Evolutionary conservation across 2,329 filamentous ascomycete genomes (phyloP).

Genomic region (Talaromyces sp.): DNA sequence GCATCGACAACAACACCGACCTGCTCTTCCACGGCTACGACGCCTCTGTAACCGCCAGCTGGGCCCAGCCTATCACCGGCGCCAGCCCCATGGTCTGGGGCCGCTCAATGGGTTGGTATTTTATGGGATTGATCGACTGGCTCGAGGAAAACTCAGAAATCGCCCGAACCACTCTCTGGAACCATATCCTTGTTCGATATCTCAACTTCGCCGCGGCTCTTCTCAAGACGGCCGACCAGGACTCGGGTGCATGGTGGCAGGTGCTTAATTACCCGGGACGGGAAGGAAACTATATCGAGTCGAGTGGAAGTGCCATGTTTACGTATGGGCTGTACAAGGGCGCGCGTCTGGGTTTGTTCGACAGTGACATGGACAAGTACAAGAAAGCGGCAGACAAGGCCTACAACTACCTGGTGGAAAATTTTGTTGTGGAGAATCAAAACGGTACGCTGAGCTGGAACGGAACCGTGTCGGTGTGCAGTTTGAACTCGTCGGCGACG

Average conservation of each 20-base stretch:
- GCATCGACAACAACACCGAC: constrained; percentile 34
- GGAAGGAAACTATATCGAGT: constrained; percentile 58
- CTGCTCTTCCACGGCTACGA: constrained; percentile 55
- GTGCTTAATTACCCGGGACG: constrained; percentile 50
- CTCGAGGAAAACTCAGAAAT: constrained; percentile 46
- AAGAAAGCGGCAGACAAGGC: constrained; percentile 38
- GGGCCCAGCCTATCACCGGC: constrained; percentile 50
- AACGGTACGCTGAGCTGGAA: constrained; percentile 50
- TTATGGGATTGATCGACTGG: constrained; percentile 49
- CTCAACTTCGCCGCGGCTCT: constrained; percentile 40
- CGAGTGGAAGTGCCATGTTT: constrained; percentile 57
- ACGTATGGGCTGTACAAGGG: constrained; percentile 50
- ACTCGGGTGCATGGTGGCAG: constrained; percentile 54
- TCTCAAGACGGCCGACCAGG: constrained; percentile 37
- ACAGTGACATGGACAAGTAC: constrained; percentile 26
- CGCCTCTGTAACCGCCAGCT: constrained; percentile 43
- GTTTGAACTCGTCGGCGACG: constrained; percentile 45
- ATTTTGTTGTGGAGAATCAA: constrained; percentile 44
- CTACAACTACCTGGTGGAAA: constrained; percentile 40
- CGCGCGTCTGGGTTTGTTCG: constrained; percentile 28
- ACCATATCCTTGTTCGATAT: constrained; percentile 37
- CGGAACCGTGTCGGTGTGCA: constrained; percentile 51
- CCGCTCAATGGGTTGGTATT: constrained; percentile 53
- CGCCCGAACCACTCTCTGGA: constrained; percentile 29
- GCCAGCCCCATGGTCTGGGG: constrained; percentile 52